Percentiles rank a stretch among this genome's conserved stretches.
Conservation (phyloP, 371 early-diverging fungal genomes). For the Rhizopus microsporus region DNA sequence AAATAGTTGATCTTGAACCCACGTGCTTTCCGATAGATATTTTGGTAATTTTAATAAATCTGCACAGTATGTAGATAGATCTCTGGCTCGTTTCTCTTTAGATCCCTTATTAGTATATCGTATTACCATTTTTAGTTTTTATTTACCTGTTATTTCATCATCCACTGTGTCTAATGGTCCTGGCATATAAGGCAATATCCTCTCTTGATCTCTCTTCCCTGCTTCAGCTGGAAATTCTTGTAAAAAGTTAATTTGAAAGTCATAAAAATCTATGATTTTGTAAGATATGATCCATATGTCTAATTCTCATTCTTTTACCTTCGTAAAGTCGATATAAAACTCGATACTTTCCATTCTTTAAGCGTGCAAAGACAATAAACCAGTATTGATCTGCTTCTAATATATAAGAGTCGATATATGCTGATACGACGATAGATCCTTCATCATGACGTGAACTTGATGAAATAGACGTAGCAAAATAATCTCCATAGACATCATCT, state of each 20-base stretch:
- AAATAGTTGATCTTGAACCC: slow-evolving; percentile 65
- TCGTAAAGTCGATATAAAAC: slow-evolving; percentile 75
- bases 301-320: slow-evolving; percentile 10
- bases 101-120: neutral
- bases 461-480: slow-evolving; percentile 23
- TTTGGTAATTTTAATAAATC: slow-evolving; percentile 64
- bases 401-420: slow-evolving; percentile 42
- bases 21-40: slow-evolving; percentile 55
- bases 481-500: slow-evolving; percentile 16
- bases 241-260: slow-evolving; percentile 78
- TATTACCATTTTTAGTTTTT: neutral
- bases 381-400: slow-evolving; percentile 66
- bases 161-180: slow-evolving; percentile 61
- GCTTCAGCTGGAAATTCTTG: slow-evolving; percentile 74
- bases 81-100: slow-evolving; percentile 56
- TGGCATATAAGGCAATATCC: slow-evolving; percentile 80
- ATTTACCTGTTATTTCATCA: slow-evolving; percentile 56
- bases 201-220: slow-evolving; percentile 63
- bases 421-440: slow-evolving; percentile 36
- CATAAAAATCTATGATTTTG: slow-evolving; percentile 64
- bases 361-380: slow-evolving; percentile 68
- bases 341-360: slow-evolving; percentile 53
- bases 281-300: neutral
- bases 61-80: slow-evolving; percentile 72
- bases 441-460: slow-evolving; percentile 8